Base-by-base conservation (phyloP, 2,329 filamentous ascomycete species). In the Penicillium olsonii region DNA sequence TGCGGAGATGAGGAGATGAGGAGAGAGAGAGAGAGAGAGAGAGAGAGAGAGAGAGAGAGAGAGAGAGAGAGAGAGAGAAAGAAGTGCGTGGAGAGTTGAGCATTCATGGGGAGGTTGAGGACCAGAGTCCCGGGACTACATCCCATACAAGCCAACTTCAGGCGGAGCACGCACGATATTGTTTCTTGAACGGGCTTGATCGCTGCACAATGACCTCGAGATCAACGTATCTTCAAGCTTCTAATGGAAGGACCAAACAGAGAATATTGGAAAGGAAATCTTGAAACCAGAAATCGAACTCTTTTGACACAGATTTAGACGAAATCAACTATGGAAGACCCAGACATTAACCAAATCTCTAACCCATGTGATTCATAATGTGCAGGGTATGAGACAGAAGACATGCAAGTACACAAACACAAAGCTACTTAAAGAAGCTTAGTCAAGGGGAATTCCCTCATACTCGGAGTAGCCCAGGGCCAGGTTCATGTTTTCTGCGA, bases 401-500 rank as follows among this genome's bases (percentile, higher is more conserved):
- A 54, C 45, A 48, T 37, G 37, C 41, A 50, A 50, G 20, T 40
- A 49, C 41, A 50, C 45, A 34, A 52, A 17, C 45, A 14, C 15
- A 18, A 18, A 40, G 12, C 42, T 37, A 48, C 54, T 48, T 29
- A 43, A 26, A 44, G 34, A 55, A 42, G 27, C 52, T 61, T 70
- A 80, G 50, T 81, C 73, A 51, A 82, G 65, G 27, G 90, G 90
- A 59, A 95, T 95, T 34, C 90, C 90, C 68, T 95, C 88, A 66
- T 90, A 95, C 75, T 95, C 90, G 38, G 83, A 85, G 67, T 92
- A 95, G 38, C 90, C 90, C 10, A 95, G 80, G n/a, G 89, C 87
- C 50, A 95, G 78, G 73, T 95, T 95, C 89, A 95, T 94, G 74
- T 95, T 95, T 79, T 95, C 85, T 88, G 67, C 56, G 31, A 24